Evolutionary conservation across 225 moss, liverwort and hornwort species (phyloP), one percentile per base, ranked within the genome.

Genomic region (Physcomitrium patens): DNA sequence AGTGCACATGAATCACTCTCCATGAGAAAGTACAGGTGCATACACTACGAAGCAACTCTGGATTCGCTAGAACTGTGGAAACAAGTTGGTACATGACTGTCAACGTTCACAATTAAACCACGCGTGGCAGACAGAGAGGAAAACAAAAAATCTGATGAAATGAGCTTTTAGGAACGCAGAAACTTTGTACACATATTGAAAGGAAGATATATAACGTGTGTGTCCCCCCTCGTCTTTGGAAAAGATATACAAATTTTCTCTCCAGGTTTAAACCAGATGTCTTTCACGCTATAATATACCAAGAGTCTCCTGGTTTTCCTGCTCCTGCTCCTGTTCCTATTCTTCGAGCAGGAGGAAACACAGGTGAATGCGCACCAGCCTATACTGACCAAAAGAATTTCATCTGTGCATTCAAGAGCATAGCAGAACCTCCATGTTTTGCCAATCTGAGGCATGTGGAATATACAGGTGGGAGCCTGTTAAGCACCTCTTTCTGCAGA

Each of bases 131-230:
- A 37, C 65, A 18, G 18, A n/a, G 27, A 9, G 44, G 23, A 37
- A 56, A 10, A 55, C 42, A 24, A 42, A 24, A 57, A 51, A 56
- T 27, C 50, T 44, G 69, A 58, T 64, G 5, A 47, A 60, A 47
- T 18, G 64, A 74, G 20, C 42, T 7, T 47, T 73, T 73, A 22
- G 17, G 50, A 63, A 73, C 43, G 68, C 59, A 69, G 59, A 60
- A 68, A 77, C 74, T 82, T 78, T 74, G 70, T 78, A 78, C 78
- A 78, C 46, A 70, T 59, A 74, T 59, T 58, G 65, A 45, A 70
- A 69, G 44, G 53, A 65, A 65, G 14, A 77, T 67, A 64, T 22
- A 50, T 62, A 62, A 62, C 62, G 72, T 58, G 64, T n/a, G 76
- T 16, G 31, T 42, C 13, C 8, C 60, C 3, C 56, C 68, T 22